These are phyloP conservation scores for Crinitomyces ghanaensis DNA, from an alignment of 805 yeast species.

Conservation along the genomic window DNA sequence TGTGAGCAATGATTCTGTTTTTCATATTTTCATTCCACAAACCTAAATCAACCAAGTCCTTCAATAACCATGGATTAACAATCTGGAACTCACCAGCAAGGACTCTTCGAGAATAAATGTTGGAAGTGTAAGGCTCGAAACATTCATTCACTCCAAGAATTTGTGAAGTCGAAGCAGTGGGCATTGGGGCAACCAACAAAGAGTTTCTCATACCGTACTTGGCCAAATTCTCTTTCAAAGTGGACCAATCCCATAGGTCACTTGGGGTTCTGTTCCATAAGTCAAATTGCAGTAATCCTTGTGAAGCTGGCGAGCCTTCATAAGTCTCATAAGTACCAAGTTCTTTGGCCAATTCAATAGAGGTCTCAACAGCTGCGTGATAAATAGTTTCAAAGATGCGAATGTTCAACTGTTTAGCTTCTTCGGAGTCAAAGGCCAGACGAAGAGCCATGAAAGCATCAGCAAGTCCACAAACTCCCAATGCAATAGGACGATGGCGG, in stretches of 20 bases:
- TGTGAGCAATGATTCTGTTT: constrained; percentile 57
- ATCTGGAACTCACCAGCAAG: constrained; percentile 90
- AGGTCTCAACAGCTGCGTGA: constrained; percentile 85
- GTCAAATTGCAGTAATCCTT: constrained; percentile 78
- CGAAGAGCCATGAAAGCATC: constrained; percentile 74
- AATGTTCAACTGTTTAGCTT: constrained; percentile 63
- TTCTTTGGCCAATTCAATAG: constrained; percentile 62
- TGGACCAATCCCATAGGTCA: constrained; percentile 81
- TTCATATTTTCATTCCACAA: constrained; percentile 76
- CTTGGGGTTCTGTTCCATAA: constrained; percentile 75
- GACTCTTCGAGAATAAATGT: constrained; percentile 82
- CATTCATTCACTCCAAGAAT: constrained; percentile 90
- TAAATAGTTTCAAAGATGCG: constrained; percentile 93
- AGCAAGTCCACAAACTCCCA: constrained; percentile 97
- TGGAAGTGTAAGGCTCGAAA: constrained; percentile 92
- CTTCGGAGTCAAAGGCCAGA: constrained; percentile 74
- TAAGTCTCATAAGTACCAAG: constrained; percentile 65
- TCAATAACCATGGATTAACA: constrained; percentile 74
- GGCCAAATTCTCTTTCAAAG: constrained; percentile 46
- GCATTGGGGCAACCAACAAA: constrained; percentile 76
- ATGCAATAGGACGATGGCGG: constrained; percentile 86
- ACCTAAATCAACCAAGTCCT: constrained; percentile 71
- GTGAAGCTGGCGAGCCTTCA: constrained; percentile 80
- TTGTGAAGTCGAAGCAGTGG: constrained; percentile 96
- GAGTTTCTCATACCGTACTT: constrained; percentile 76